These are phyloP conservation scores for Beauveria rudraprayagi DNA, from an alignment of 2,329 filamentous ascomycete genomes.

Conservation along the genomic window DNA sequence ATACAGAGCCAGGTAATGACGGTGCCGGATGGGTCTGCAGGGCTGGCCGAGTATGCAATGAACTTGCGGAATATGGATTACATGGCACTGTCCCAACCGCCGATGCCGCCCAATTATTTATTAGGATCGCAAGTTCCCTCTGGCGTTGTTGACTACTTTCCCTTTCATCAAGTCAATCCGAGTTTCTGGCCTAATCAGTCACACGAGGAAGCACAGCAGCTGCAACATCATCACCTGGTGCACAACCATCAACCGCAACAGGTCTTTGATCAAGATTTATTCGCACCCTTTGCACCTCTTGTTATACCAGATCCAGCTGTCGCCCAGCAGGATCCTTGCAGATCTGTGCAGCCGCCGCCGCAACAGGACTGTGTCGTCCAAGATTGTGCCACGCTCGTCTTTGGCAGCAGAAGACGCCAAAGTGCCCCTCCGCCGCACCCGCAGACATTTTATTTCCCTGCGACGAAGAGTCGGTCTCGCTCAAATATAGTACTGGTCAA, in stretches of 20 bases:
- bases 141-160: not conserved
- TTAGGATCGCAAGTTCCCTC: constrained; percentile 13
- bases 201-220: not conserved
- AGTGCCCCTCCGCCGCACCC: not conserved
- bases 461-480: not conserved
- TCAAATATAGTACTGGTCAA: not conserved
- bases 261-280: not conserved
- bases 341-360: not conserved
- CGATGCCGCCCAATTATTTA: constrained; percentile 19
- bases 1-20: not conserved
- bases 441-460: not conserved
- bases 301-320: not conserved
- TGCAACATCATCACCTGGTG: not conserved
- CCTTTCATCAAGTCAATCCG: not conserved
- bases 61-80: constrained; percentile 26
- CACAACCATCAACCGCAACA: not conserved
- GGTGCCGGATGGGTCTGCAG: constrained; percentile 20
- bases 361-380: not conserved
- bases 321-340: not conserved
- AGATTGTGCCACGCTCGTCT: not conserved
- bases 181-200: not conserved
- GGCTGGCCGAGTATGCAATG: constrained; percentile 28
- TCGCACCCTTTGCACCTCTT: not conserved
- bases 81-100: constrained; percentile 17
- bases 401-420: not conserved